These are phyloP conservation scores for Annulohypoxylon bovei DNA, from an alignment of 495 filamentous ascomycete genomes.

Conservation along the genomic window DNA sequence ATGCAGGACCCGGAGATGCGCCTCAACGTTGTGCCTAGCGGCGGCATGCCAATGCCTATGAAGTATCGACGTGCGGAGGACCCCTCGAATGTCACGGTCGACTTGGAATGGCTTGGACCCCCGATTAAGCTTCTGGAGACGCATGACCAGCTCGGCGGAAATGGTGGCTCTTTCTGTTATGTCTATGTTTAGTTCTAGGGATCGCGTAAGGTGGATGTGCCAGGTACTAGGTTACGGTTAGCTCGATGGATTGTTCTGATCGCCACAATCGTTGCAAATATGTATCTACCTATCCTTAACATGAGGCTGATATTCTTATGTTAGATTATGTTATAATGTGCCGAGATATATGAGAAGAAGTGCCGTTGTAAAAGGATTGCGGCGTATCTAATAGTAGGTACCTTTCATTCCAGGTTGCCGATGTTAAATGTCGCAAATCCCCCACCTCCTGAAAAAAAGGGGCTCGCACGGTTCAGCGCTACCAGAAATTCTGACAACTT, in stretches of 20 bases:
- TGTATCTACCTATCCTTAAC: not conserved
- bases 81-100: conserved; percentile 42
- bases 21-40: conserved; percentile 38
- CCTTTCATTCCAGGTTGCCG: no score
- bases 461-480: not conserved
- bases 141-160: conserved; percentile 51
- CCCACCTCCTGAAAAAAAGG: no score
- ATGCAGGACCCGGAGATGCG: conserved; percentile 50
- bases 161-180: conserved; percentile 50
- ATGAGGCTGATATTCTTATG: not conserved
- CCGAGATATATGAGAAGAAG: not conserved
- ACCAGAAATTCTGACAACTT: no score
- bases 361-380: no score
- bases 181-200: conserved; percentile 46
- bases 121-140: conserved; percentile 47
- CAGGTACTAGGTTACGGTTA: not conserved
- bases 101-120: conserved; percentile 50
- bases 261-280: not conserved
- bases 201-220: not conserved
- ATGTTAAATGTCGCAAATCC: no score
- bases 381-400: no score
- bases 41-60: conserved; percentile 40
- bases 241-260: not conserved
- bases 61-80: conserved; percentile 28
- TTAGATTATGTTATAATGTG: not conserved